Percentiles rank a stretch among this genome's conserved stretches.
These are phyloP conservation scores for Cornus suecica DNA, from an alignment of 148 eudicot species.

Conservation along the genomic window DNA sequence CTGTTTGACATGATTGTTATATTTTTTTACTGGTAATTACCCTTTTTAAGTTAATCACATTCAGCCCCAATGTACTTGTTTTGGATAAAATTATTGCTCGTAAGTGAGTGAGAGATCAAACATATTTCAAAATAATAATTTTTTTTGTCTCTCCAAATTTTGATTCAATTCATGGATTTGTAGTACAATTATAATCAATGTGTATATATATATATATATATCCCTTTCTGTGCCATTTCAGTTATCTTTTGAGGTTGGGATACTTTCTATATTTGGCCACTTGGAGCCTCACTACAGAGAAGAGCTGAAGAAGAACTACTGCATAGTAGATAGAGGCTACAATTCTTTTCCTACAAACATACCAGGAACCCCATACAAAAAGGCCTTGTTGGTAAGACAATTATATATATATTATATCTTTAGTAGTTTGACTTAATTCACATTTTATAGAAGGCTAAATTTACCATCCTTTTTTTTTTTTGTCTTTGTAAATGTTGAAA, in stretches of 20 bases:
- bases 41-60: no score
- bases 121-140: not conserved
- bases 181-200: conserved; percentile 1
- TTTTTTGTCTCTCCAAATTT: not conserved
- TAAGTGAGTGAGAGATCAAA: not conserved
- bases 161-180: not conserved
- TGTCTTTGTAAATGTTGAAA: not conserved
- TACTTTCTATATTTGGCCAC: conserved; percentile 47
- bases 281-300: conserved; percentile 39
- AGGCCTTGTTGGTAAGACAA: conserved; percentile 41
- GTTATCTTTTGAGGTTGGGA: conserved; percentile 53
- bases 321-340: conserved; percentile 43
- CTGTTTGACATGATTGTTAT: no score
- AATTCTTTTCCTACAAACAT: conserved; percentile 44
- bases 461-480: not conserved
- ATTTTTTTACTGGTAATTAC: no score
- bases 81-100: no score
- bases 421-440: not conserved
- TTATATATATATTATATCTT: not conserved
- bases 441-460: not conserved
- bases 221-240: conserved; percentile 18
- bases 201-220: no score
- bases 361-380: conserved; percentile 46
- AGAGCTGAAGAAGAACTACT: conserved; percentile 45
- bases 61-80: no score